A percentile compares a stretch with the other conserved stretches of the same genome.
phyloP scores from a whole-genome alignment of 2,329 filamentous ascomycete genomes.

The Helotiales sp. region DNA sequence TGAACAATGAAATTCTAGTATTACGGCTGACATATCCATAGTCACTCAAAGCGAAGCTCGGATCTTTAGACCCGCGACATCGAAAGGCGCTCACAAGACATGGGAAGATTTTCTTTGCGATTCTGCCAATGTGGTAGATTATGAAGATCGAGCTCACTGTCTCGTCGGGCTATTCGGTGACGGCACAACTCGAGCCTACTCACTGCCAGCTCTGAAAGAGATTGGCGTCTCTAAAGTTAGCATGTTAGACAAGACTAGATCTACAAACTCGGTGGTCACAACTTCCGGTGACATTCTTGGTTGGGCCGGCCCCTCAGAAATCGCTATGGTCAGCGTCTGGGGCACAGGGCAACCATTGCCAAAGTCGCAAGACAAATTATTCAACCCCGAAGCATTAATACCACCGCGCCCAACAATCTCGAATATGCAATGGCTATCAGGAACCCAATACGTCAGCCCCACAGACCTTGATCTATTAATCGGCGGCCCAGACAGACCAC shows the following conservation, averaged over 20 bases:
- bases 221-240: constrained; percentile 68
- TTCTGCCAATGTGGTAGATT: constrained; percentile 73
- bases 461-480: constrained; percentile 88
- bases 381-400: constrained; percentile 72
- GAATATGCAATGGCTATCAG: constrained; percentile 94
- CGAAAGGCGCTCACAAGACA: constrained; percentile 88
- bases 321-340: constrained; percentile 82
- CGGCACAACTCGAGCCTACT: constrained; percentile 75
- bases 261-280: constrained; percentile 69
- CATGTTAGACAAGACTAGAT: constrained; percentile 73
- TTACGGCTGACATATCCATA: constrained; percentile 19
- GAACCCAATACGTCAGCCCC: constrained; percentile 86
- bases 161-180: constrained; percentile 86
- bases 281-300: constrained; percentile 79
- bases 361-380: constrained; percentile 68
- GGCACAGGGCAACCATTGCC: constrained; percentile 68
- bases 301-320: constrained; percentile 86
- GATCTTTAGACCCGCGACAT: constrained; percentile 80
- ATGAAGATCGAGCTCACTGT: constrained; percentile 73
- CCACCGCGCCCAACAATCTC: constrained; percentile 90
- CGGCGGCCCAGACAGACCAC: constrained; percentile 82
- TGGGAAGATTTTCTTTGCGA: constrained; percentile 84
- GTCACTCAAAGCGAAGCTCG: constrained; percentile 72
- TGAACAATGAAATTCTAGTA: too few relatives aligned
- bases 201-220: constrained; percentile 85